These are phyloP conservation scores for Kluyveromyces lactis DNA, from an alignment of 805 yeast species.

Conservation along the genomic window DNA sequence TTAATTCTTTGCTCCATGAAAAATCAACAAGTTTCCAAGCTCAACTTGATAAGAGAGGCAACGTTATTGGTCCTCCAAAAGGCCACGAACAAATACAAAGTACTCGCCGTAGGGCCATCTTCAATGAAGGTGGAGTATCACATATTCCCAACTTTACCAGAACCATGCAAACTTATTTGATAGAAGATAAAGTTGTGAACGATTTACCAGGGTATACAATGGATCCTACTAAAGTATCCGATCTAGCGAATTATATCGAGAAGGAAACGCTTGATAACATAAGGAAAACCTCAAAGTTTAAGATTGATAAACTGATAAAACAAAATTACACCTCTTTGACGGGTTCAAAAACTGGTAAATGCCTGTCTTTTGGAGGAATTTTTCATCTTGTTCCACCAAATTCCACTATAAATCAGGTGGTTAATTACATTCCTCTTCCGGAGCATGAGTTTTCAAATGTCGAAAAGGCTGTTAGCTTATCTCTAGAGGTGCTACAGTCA, in stretches of 20 bases:
- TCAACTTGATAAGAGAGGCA: slow-evolving; percentile 7
- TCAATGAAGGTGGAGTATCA: slow-evolving; percentile 30
- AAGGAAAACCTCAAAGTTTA: slow-evolving; percentile 27
- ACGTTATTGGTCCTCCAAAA: slow-evolving; percentile 3
- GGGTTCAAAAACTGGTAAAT: slow-evolving; percentile 32
- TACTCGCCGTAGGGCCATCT: slow-evolving; percentile 1
- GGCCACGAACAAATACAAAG: neutral
- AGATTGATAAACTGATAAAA: slow-evolving; percentile 23
- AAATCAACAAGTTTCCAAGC: slow-evolving; percentile 16
- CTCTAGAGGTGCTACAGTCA: slow-evolving; percentile 15
- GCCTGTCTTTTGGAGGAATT: slow-evolving; percentile 52
- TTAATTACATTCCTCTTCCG: slow-evolving; percentile 37
- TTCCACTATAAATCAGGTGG: slow-evolving; percentile 39
- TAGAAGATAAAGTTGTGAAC: slow-evolving; percentile 25
- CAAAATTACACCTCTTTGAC: slow-evolving; percentile 30
- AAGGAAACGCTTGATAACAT: slow-evolving; percentile 24
- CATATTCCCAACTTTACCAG: slow-evolving; percentile 68
- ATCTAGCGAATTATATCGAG: slow-evolving; percentile 23
- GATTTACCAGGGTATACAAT: slow-evolving; percentile 36
- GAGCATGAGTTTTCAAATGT: slow-evolving; percentile 28
- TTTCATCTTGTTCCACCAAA: slow-evolving; percentile 50
- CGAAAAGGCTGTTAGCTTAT: slow-evolving; percentile 28
- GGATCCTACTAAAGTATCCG: slow-evolving; percentile 6
- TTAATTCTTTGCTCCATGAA: slow-evolving; percentile 37
- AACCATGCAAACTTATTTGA: slow-evolving; percentile 34